Percentiles rank a stretch among this genome's conserved stretches.
Evolutionary conservation across 441 rosid species (phyloP).

Genomic region (Erysimum cheiri): DNA sequence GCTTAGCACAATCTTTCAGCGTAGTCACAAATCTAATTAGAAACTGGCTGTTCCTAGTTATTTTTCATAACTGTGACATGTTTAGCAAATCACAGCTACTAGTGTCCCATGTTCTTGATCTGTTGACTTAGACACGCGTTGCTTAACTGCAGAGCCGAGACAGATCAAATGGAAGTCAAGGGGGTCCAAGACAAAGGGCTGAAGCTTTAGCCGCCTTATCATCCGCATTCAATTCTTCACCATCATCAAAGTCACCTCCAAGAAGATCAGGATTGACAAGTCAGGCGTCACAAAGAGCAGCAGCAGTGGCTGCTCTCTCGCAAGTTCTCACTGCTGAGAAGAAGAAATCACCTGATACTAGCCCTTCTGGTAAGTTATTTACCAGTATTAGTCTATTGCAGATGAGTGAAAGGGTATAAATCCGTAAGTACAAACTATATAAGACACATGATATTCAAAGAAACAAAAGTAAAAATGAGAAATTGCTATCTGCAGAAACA

Average conservation of each 20-base stretch:
- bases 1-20: neutral
- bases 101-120: constrained; percentile 20
- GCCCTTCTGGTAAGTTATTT: constrained; percentile 55
- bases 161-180: constrained; percentile 60
- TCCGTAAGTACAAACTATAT: neutral
- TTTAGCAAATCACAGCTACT: constrained; percentile 14
- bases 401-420: constrained; percentile 12
- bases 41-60: neutral
- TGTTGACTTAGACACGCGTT: constrained; percentile 8
- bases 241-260: constrained; percentile 58
- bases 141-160: constrained; percentile 54
- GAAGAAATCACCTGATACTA: constrained; percentile 60
- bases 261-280: constrained; percentile 54
- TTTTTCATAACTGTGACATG: constrained; percentile 8
- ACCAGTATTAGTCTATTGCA: neutral
- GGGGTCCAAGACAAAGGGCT: constrained; percentile 90
- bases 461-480: constrained; percentile 3
- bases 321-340: constrained; percentile 90
- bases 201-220: constrained; percentile 94
- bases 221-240: constrained; percentile 74
- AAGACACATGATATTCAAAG: neutral
- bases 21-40: neutral
- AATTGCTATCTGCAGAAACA: constrained; percentile 7
- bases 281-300: constrained; percentile 93
- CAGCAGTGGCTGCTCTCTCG: constrained; percentile 96